Conservation (phyloP, 257 asterid species). For the Datura wrightii region DNA sequence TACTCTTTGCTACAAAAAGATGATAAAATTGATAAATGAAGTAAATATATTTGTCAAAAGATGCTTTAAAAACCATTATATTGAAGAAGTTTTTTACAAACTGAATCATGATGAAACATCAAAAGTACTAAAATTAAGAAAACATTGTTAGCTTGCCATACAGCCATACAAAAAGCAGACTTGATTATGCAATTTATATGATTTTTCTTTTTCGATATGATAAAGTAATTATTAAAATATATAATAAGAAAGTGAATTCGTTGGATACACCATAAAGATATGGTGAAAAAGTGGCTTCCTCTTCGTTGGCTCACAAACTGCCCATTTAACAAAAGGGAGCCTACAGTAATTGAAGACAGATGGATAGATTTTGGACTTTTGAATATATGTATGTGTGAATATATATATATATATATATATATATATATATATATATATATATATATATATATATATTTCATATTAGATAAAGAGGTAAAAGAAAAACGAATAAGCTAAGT, state of each 20-base stretch:
- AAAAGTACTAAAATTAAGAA: background rate
- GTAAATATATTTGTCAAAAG: background rate
- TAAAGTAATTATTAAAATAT: background rate
- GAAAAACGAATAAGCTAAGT: background rate
- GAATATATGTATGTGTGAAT: background rate
- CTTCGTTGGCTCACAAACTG: background rate
- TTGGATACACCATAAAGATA: background rate
- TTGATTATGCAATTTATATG: background rate
- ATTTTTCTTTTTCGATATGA: background rate
- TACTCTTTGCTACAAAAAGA: background rate
- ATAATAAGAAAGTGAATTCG: background rate
- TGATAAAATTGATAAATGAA: background rate
- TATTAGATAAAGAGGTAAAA: background rate
- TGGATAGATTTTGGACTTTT: conserved; percentile 23
- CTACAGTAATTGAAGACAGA: background rate
- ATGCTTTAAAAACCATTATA: background rate
- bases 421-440: too few relatives aligned
- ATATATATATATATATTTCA: too few relatives aligned
- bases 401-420: too few relatives aligned
- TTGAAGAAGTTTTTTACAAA: background rate
- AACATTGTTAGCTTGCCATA: background rate
- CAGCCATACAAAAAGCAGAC: background rate
- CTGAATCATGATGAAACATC: background rate
- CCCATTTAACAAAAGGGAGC: too few relatives aligned
- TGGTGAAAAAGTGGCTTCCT: background rate